These are phyloP conservation scores for Dentipellis sp. DNA, from an alignment of 768 basidiomycete species.

Conservation along the genomic window DNA sequence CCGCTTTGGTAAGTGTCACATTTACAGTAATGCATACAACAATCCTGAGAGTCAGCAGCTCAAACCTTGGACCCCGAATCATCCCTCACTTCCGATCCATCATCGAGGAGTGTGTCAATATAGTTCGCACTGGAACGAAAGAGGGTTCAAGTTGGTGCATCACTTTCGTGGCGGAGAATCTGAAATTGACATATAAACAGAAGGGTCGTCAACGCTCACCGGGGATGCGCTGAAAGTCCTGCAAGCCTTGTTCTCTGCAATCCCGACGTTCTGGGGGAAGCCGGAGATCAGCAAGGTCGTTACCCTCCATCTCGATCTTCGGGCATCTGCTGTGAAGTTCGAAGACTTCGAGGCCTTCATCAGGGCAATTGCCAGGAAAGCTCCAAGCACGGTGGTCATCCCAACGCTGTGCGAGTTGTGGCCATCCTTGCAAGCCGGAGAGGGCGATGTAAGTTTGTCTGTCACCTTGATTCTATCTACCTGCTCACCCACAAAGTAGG, in stretches of 20 bases:
- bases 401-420: conserved; percentile 55
- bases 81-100: conserved; percentile 79
- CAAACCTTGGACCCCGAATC: conserved; percentile 75
- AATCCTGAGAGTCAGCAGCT: conserved; percentile 27
- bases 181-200: neutral
- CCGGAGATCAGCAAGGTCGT: conserved; percentile 49
- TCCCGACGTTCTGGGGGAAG: conserved; percentile 77
- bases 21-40: too few relatives aligned
- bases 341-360: conserved; percentile 35
- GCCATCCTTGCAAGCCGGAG: conserved; percentile 31
- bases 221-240: conserved; percentile 39
- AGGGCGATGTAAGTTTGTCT: conserved; percentile 20
- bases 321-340: conserved; percentile 20
- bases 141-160: conserved; percentile 14
- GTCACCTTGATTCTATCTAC: neutral
- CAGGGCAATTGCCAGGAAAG: conserved; percentile 61
- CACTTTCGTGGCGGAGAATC: conserved; percentile 10
- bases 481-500: neutral
- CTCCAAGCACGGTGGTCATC: conserved; percentile 58
- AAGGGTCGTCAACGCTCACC: conserved; percentile 18
- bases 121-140: conserved; percentile 33
- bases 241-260: conserved; percentile 58
- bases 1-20: conserved; percentile 50
- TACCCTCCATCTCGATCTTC: conserved; percentile 43
- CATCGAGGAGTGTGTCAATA: conserved; percentile 42